A percentile compares a stretch with the other conserved stretches of the same genome.
Conservation (phyloP, 805 yeast species). For the Cyberlindnera mrakii region DNA sequence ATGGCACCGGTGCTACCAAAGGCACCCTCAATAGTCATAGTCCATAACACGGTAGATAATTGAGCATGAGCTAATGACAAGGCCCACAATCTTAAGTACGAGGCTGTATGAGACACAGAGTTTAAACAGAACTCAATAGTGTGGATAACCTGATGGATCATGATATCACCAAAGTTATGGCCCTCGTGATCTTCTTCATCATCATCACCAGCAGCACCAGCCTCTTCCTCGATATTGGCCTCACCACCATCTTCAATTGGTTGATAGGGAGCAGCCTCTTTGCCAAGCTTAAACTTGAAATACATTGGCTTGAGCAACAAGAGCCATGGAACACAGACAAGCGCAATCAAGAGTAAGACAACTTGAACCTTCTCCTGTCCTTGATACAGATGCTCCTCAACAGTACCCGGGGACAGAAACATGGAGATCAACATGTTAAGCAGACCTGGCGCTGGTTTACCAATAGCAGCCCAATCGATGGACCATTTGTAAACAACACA, state of each 20-base stretch:
- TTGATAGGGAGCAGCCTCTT: slow-evolving; percentile 24
- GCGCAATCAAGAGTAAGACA: slow-evolving; percentile 62
- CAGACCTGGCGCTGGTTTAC: slow-evolving; percentile 82
- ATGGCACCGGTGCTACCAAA: slow-evolving; percentile 49
- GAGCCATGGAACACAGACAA: slow-evolving; percentile 92
- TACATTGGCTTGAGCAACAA: slow-evolving; percentile 78
- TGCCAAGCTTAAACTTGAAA: slow-evolving; percentile 44
- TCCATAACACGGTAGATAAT: slow-evolving; percentile 89
- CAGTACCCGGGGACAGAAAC: slow-evolving; percentile 90
- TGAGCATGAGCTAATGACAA: slow-evolving; percentile 97
- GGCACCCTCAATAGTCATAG: slow-evolving; percentile 83
- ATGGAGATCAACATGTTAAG: slow-evolving; percentile 92
- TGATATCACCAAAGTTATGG: slow-evolving; percentile 83
- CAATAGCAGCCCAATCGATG: slow-evolving; percentile 79
- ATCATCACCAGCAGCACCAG: slow-evolving; percentile 31
- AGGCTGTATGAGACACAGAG: slow-evolving; percentile 97
- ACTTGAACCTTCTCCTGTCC: slow-evolving; percentile 81
- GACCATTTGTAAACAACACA: slow-evolving; percentile 92
- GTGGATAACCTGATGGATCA: slow-evolving; percentile 97
- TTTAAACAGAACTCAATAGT: slow-evolving; percentile 97
- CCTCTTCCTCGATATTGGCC: slow-evolving; percentile 43
- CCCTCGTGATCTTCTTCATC: slow-evolving; percentile 40
- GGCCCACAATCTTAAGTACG: slow-evolving; percentile 96
- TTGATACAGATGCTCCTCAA: slow-evolving; percentile 72
- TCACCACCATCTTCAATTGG: slow-evolving; percentile 34